Evolutionary conservation across 192 early-diverging fungal species (phyloP), one percentile per base, ranked within the genome.

Genomic region (Backusella westeae): DNA sequence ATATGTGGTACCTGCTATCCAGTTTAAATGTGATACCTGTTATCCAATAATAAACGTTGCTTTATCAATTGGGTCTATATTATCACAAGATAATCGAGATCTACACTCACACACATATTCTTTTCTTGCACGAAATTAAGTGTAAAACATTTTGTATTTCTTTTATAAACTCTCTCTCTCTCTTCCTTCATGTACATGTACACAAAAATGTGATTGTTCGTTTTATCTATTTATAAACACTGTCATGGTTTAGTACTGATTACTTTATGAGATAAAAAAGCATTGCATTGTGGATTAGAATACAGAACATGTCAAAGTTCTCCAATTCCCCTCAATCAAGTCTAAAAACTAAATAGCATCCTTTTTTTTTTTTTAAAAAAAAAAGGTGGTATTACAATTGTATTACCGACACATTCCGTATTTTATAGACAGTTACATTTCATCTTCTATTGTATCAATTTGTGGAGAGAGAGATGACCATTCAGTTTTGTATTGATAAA

Each of bases 141-240:
- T 56, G n/a, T 21, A 56, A n/a, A 59, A 59, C 53, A 59, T 59
- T 32, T 32, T 29, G 23, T 26, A 59, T 49, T 49, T 49, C 46
- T 19, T 49, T 49, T 7, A 49, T 21, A 19, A 3, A n/a, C 46
- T 6, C 46, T n/a, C n/a, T 39, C 10, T 10, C 10, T 39, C 9
- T 44, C 10, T 12, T 39, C 38, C 38, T 39, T 49, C 46, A 49
- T 49, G 46, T 26, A 26, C 23, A 63, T 4, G n/a, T 23, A 63
- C 56, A 63, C 56, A 63, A 63, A 63, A 63, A 63, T 63, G 56
- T 63, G 56, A 63, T 63, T 63, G n/a, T 53, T 53, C n/a, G n/a
- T 21, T 23, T 53, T 14, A 12, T 29, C 1, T 23, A 12, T 59
- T 26, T 63, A 29, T 63, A 63, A 63, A n/a, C 4, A n/a, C 1